Evolutionary conservation across 768 basidiomycete species (phyloP).

Genomic region (Leccinellum luteum): DNA sequence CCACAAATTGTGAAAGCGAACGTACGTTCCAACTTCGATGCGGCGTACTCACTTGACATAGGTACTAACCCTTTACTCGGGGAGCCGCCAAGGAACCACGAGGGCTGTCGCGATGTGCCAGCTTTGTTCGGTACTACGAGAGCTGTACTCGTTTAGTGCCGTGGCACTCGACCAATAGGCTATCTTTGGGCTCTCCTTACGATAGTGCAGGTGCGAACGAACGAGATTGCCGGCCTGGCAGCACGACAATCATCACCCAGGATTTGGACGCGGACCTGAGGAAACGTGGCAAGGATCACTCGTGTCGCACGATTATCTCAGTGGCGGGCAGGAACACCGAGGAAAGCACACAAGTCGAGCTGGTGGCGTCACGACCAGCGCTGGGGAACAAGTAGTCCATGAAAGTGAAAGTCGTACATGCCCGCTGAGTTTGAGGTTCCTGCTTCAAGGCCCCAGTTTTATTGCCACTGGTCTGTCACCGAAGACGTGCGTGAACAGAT

Average conservation of each 20-base stretch:
- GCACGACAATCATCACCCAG: background rate
- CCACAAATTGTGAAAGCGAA: conserved; percentile 4
- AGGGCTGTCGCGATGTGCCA: background rate
- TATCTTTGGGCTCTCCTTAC: background rate
- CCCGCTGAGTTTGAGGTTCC: background rate
- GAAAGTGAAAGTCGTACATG: background rate
- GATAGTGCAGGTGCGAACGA: background rate
- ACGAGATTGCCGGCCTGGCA: background rate
- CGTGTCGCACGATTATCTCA: background rate
- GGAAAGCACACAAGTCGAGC: background rate
- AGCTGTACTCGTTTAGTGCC: background rate
- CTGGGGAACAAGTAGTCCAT: background rate
- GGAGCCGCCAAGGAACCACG: background rate
- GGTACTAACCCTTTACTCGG: background rate
- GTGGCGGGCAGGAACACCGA: background rate
- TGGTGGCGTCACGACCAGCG: background rate
- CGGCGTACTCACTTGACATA: background rate
- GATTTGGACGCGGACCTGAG: background rate
- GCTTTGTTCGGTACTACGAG: background rate
- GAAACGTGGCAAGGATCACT: background rate
- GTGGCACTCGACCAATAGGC: background rate
- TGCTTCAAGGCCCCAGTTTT: background rate
- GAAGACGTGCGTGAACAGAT: background rate
- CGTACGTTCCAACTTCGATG: background rate
- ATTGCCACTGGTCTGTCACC: background rate